phyloP scores from a whole-genome alignment of 495 filamentous ascomycete genomes.

The Penicillium chermesinum region DNA sequence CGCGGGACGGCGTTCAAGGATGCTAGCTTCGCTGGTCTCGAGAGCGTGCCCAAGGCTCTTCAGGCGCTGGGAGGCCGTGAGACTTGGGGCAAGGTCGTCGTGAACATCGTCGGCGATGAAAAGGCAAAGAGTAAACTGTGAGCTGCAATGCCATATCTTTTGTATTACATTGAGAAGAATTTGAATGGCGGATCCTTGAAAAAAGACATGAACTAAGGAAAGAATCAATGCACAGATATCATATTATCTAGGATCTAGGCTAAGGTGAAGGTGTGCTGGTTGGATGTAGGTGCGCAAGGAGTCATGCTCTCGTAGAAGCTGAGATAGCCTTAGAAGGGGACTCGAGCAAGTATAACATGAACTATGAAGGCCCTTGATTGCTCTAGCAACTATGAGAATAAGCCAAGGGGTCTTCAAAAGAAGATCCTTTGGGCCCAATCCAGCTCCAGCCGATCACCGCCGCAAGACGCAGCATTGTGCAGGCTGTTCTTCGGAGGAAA shows the following conservation, averaged over 20 bases:
- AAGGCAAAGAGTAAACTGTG: conserved; percentile 41
- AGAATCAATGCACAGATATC: no score
- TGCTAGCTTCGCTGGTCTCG: conserved; percentile 74
- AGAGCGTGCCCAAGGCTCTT: conserved; percentile 71
- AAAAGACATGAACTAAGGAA: no score
- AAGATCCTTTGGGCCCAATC: conserved; percentile 25
- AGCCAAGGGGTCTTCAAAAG: conserved; percentile 5
- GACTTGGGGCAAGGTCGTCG: conserved; percentile 96
- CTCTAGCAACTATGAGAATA: conserved; percentile 35
- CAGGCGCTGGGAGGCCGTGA: conserved; percentile 70
- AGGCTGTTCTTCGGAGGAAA: conserved; percentile 42
- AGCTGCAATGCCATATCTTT: no score
- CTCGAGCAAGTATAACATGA: conserved; percentile 40
- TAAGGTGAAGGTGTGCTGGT: background rate
- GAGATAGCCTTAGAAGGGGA: conserved; percentile 13
- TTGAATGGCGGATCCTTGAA: no score
- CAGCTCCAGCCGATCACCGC: conserved; percentile 45
- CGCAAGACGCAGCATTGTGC: conserved; percentile 43
- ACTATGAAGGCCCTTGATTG: conserved; percentile 48
- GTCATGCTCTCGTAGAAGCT: conserved; percentile 45
- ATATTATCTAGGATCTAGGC: background rate
- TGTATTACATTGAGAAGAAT: no score
- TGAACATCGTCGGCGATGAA: conserved; percentile 70
- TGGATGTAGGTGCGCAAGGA: conserved; percentile 48
- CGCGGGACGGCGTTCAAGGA: conserved; percentile 76